Evolutionary conservation across 2,329 filamentous ascomycete species (phyloP).

Genomic region (Ceratocystiopsis minuta): DNA sequence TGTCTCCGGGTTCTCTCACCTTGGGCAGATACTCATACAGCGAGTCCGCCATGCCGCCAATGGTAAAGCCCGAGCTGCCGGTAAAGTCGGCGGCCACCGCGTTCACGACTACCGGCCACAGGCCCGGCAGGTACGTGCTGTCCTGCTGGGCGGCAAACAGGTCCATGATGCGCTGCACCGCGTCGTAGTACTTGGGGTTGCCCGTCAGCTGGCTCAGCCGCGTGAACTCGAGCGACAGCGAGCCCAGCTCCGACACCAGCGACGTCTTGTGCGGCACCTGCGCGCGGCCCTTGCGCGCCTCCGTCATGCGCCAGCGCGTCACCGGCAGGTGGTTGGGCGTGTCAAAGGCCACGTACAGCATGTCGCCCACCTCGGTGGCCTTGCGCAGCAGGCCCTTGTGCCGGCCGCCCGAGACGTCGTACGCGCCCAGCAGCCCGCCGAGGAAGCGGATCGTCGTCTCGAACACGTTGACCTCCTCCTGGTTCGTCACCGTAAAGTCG

Average conservation of each 20-base stretch:
- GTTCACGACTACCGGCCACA: slow-evolving; percentile 54
- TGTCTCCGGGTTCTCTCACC: too few relatives aligned
- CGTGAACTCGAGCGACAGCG: slow-evolving; percentile 57
- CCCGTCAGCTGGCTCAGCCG: slow-evolving; percentile 56
- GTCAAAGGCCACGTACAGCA: slow-evolving; percentile 35
- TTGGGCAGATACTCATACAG: slow-evolving; percentile 44
- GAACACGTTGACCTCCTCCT: slow-evolving; percentile 20
- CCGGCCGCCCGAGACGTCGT: slow-evolving; percentile 22
- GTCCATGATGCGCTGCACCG: slow-evolving; percentile 54
- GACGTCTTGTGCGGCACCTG: slow-evolving; percentile 20
- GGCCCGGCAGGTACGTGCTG: slow-evolving; percentile 47
- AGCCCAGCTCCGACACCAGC: slow-evolving; percentile 34
- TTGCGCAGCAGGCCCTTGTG: slow-evolving; percentile 24
- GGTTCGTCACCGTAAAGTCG: slow-evolving; percentile 26
- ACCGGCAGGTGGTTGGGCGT: slow-evolving; percentile 34
- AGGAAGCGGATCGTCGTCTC: slow-evolving; percentile 17
- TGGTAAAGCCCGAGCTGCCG: slow-evolving; percentile 20
- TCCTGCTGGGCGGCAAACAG: slow-evolving; percentile 48
- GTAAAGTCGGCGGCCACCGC: slow-evolving; percentile 31
- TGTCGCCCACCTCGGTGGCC: slow-evolving; percentile 33
- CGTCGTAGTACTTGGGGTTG: slow-evolving; percentile 58
- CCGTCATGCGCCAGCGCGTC: slow-evolving; percentile 26
- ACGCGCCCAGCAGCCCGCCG: slow-evolving; percentile 14
- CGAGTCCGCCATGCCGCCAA: slow-evolving; percentile 29
- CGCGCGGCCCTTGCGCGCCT: slow-evolving; percentile 5